A percentile compares a stretch with the other conserved stretches of the same genome.
phyloP scores from a whole-genome alignment of 306 rosid genomes.

The Prunus armeniaca region DNA sequence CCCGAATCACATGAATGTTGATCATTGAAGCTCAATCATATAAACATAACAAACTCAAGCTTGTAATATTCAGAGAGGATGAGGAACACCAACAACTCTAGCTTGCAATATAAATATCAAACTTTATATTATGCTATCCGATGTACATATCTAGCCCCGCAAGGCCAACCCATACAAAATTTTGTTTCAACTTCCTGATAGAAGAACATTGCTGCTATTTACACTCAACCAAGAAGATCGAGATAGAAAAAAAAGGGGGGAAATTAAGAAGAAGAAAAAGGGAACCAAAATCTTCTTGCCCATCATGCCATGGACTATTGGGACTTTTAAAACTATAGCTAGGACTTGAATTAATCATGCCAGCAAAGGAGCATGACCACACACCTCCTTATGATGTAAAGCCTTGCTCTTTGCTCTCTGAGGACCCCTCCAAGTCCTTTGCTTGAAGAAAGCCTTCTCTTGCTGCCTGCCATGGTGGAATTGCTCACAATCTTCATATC shows the following conservation, averaged over 20 bases:
- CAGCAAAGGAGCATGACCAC: slow-evolving; percentile 98
- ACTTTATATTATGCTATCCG: slow-evolving; percentile 34
- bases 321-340: neutral
- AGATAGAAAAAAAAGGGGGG: neutral
- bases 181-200: slow-evolving; percentile 11
- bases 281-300: neutral
- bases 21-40: no score
- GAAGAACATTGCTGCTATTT: slow-evolving; percentile 17
- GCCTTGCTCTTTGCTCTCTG: slow-evolving; percentile 80
- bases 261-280: neutral
- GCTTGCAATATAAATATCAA: slow-evolving; percentile 16
- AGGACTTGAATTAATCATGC: slow-evolving; percentile 55
- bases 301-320: neutral
- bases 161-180: slow-evolving; percentile 27
- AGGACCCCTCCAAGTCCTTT: slow-evolving; percentile 86
- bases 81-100: slow-evolving; percentile 7
- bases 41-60: no score
- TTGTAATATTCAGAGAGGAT: slow-evolving; percentile 9
- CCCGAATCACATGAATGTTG: no score
- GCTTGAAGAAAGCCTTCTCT: slow-evolving; percentile 70
- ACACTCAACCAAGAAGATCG: slow-evolving; percentile 19
- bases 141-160: slow-evolving; percentile 43
- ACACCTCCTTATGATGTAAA: slow-evolving; percentile 90
- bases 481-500: slow-evolving; percentile 61
- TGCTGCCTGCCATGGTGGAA: slow-evolving; percentile 47